Percentiles rank a stretch among this genome's conserved stretches.
phyloP scores from a whole-genome alignment of 2,329 filamentous ascomycete species.

The Pseudocercospora eumusae region DNA sequence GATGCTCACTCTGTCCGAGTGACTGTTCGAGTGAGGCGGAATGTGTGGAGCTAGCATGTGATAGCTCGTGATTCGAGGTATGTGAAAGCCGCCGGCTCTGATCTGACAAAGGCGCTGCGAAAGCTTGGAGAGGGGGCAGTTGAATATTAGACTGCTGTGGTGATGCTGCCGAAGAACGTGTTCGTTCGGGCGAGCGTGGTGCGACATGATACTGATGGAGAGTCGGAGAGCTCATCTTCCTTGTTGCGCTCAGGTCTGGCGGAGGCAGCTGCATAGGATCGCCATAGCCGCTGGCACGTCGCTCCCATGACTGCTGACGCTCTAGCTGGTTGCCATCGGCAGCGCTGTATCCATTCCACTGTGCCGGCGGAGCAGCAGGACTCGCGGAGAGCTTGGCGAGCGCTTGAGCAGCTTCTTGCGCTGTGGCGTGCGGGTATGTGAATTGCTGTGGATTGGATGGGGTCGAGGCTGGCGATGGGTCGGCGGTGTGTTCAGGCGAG shows the following conservation, averaged over 20 bases:
- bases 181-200: slow-evolving; percentile 49
- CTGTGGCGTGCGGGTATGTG: slow-evolving; percentile 32
- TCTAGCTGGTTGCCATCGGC: slow-evolving; percentile 20
- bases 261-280: slow-evolving; percentile 45
- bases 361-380: slow-evolving; percentile 28
- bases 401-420: slow-evolving; percentile 45
- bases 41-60: slow-evolving; percentile 24
- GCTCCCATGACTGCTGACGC: slow-evolving; percentile 33
- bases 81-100: slow-evolving; percentile 31
- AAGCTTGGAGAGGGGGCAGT: slow-evolving; percentile 47
- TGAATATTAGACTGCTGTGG: slow-evolving; percentile 38
- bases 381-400: slow-evolving; percentile 35
- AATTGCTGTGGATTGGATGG: slow-evolving; percentile 22
- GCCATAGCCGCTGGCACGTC: slow-evolving; percentile 39
- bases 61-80: slow-evolving; percentile 17
- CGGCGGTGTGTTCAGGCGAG: slow-evolving; percentile 26
- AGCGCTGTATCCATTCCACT: slow-evolving; percentile 30
- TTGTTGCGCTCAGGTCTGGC: slow-evolving; percentile 37
- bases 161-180: slow-evolving; percentile 40
- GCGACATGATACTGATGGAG: slow-evolving; percentile 52
- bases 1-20: not conserved
- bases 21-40: not conserved
- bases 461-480: slow-evolving; percentile 26
- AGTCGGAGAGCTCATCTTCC: slow-evolving; percentile 47
- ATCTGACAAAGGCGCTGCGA: slow-evolving; percentile 26